Base-by-base conservation (phyloP, 805 yeast species). In the Starmerella bombicola region DNA sequence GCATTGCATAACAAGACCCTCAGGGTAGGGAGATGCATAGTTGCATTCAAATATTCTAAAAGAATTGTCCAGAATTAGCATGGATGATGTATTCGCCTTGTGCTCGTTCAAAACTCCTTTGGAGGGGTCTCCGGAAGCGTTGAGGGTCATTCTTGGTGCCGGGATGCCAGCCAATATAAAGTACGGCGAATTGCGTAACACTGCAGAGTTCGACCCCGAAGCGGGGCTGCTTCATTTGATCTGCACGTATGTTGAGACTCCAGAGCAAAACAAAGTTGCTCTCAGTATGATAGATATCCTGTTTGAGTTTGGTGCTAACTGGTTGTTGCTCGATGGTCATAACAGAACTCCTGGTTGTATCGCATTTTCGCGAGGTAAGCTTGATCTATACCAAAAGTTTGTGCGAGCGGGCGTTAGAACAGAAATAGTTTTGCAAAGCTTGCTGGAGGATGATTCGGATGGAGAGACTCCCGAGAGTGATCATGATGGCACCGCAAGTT, bases 361-460 rank as follows among this genome's bases (percentile, higher is more conserved):
- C 6, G 65, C 86, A 19, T 59, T 69, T 28, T 70, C 74, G 35
- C 61, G 66, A n/a, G 71, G 73, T 56, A 31, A 35, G 21, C 3
- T 8, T 3, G 56, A 65, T 5, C 61, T 62, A 19, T 74, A 74
- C 50, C 55, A 59, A 13, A 51, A 63, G 37, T 56, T 73, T 34
- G 81, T 86, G 1, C 78, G 74, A 45, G 95, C 95, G 1, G 97
- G 97, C 33, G 88, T 83, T 1, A 68, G 94, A 45, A 91, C 95
- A 0, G 96, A 86, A 57, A 65, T 86, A 29, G 62, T 86, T 17
- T 64, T 88, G 46, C 67, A 95, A 46, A 79, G 78, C 53, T 69
- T 85, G 60, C 38, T 50, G 12, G 50, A 47, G 31, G 55, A 50
- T 19, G 46, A 28, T 19, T 50, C 48, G 31, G 51, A 39, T 4